Evolutionary conservation across 2,329 filamentous ascomycete species (phyloP), one percentile per base, ranked within the genome.

Genomic region (Exserohilum rostratum): DNA sequence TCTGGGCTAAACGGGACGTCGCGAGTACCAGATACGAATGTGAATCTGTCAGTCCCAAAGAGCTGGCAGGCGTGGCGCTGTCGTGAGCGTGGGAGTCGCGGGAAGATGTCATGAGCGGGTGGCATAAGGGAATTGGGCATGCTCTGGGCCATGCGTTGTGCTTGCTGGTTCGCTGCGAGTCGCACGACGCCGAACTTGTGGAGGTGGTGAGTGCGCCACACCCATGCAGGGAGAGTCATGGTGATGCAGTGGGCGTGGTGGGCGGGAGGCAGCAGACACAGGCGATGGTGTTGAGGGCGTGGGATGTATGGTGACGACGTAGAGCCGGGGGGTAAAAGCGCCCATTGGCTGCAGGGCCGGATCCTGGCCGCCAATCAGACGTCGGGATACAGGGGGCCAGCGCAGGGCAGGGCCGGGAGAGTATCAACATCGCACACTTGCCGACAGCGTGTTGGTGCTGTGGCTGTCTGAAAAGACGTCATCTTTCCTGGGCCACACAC

Each of bases 391-490:
- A 25, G 22, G 22, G 22, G 22, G 22, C 22, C 22, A 7, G 7
- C 22, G 7, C 4, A 25, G 22, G 22, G 22, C 4, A 4, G 7
- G 22, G 22, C 22, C 22, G 22, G 22, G 4, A 5, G 22, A 5
- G 22, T 25, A 25, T 25, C 22, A 25, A 25, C 22, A 7, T 25
- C 22, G 22, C 22, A n/a, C n/a, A n/a, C n/a, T n/a, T n/a, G n/a
- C n/a, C n/a, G n/a, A n/a, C n/a, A n/a, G n/a, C n/a, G n/a, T 11
- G 50, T 27, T 27, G 40, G 38, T 31, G n/a, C 39, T n/a, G 66
- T 69, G 66, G 66, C 65, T 68, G 64, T 65, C 62, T 69, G 65
- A 62, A 59, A 64, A 20, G 43, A 59, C 65, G 66, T 69, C 66
- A 67, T 58, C 25, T 15, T 40, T 52, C 29, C 25, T 38, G 34